Conservation (phyloP, 129 eudicot genomes). For the Flaveria robusta region DNA sequence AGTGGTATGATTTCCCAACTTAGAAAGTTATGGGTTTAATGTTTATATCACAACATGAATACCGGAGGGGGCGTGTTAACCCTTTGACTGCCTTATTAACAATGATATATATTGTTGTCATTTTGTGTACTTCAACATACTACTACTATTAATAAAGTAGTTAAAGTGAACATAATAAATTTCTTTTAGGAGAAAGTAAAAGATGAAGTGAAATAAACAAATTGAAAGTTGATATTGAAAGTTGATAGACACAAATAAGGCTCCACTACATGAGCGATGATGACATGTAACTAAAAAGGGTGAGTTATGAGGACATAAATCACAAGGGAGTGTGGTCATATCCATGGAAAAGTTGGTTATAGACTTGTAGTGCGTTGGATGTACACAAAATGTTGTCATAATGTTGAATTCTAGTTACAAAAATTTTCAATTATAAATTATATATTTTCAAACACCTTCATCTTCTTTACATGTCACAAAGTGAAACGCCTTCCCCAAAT, state of each 20-base stretch:
- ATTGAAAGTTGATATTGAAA: too few species aligned
- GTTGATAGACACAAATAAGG: not conserved
- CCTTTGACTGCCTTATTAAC: not conserved
- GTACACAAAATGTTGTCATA: constrained; percentile 32
- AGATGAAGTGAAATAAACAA: too few species aligned
- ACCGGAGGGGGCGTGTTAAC: too few species aligned
- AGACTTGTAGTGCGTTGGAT: constrained; percentile 9
- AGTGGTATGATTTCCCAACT: too few species aligned
- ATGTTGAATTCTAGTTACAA: not conserved
- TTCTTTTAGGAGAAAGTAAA: not conserved
- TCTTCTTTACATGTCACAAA: constrained; percentile 22
- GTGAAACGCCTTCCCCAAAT: not conserved
- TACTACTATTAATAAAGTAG: not conserved
- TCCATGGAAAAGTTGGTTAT: constrained; percentile 18
- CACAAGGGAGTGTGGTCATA: constrained; percentile 25
- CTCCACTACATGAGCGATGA: not conserved
- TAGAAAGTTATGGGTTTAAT: too few species aligned
- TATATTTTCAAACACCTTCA: not conserved
- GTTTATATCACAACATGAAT: not conserved
- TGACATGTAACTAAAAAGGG: constrained; percentile 25
- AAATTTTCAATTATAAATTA: not conserved
- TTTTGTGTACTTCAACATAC: too few species aligned
- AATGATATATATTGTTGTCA: not conserved
- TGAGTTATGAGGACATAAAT: constrained; percentile 23
- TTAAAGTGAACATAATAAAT: not conserved